phyloP scores from a whole-genome alignment of 2,329 filamentous ascomycete genomes.

The Calonectria hawksworthii region DNA sequence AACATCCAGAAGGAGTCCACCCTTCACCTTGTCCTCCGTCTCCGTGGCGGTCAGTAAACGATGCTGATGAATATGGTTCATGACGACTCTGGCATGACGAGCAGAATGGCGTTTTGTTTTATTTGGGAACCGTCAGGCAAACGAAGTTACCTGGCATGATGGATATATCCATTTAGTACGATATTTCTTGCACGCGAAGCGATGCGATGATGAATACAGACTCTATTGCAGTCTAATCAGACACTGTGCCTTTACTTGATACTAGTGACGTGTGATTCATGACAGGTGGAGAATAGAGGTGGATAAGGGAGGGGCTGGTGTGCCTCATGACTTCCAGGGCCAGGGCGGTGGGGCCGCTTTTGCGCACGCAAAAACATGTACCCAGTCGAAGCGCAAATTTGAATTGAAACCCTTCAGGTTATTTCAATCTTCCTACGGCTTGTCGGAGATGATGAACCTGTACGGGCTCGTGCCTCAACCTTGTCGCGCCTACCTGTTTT shows the following conservation, averaged over 20 bases:
- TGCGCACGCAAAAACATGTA: slow-evolving; percentile 2
- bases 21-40: slow-evolving; percentile 87
- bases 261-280: slow-evolving; percentile 21
- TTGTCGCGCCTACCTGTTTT: slow-evolving; percentile 29
- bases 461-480: slow-evolving; percentile 7
- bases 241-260: neutral
- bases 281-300: slow-evolving; percentile 19
- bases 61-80: slow-evolving; percentile 58
- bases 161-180: slow-evolving; percentile 36
- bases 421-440: neutral
- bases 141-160: slow-evolving; percentile 31
- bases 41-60: slow-evolving; percentile 79
- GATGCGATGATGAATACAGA: slow-evolving; percentile 38
- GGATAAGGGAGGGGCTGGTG: slow-evolving; percentile 22
- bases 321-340: slow-evolving; percentile 13
- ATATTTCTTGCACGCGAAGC: slow-evolving; percentile 33
- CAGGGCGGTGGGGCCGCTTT: slow-evolving; percentile 10
- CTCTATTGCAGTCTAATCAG: slow-evolving; percentile 35
- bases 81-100: slow-evolving; percentile 81
- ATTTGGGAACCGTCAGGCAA: slow-evolving; percentile 36
- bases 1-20: slow-evolving; percentile 97
- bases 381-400: neutral
- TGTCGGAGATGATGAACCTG: slow-evolving; percentile 36
- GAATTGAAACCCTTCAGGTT: neutral
- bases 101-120: slow-evolving; percentile 57